Conservation (phyloP, 2,329 filamentous ascomycete genomes). For the Colletotrichum lini region DNA sequence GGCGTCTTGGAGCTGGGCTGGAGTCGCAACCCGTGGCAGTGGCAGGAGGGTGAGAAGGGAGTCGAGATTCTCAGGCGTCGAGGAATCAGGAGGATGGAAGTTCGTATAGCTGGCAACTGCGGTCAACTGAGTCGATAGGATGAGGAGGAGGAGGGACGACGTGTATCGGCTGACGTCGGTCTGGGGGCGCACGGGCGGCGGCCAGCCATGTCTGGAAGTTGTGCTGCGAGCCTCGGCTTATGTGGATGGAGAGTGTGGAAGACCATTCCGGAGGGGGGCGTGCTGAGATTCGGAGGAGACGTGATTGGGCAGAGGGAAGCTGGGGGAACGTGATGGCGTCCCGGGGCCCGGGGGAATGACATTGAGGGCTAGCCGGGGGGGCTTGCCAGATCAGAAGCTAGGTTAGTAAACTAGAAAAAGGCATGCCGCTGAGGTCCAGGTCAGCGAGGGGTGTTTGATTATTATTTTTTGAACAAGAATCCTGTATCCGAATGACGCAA, state of each 20-base stretch:
- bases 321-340: constrained; percentile 35
- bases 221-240: constrained; percentile 38
- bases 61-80: not conserved
- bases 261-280: constrained; percentile 30
- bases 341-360: constrained; percentile 9
- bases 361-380: not conserved
- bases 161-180: constrained; percentile 36
- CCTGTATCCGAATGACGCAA: not conserved
- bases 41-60: not conserved
- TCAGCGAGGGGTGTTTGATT: not conserved
- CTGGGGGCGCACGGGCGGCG: constrained; percentile 8
- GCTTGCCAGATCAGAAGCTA: not conserved
- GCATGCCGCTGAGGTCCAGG: not conserved
- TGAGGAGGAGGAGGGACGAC: not conserved
- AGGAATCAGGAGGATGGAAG: not conserved
- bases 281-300: constrained; percentile 39
- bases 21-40: not conserved
- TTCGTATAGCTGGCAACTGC: constrained; percentile 1
- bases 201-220: constrained; percentile 33
- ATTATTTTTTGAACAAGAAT: not conserved
- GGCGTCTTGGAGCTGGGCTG: not conserved
- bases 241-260: constrained; percentile 32
- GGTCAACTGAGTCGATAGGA: not conserved
- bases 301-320: constrained; percentile 30
- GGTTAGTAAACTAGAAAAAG: not conserved